These are phyloP conservation scores for Coniochaeta sp. DNA, from an alignment of 2,329 filamentous ascomycete genomes.

Conservation along the genomic window DNA sequence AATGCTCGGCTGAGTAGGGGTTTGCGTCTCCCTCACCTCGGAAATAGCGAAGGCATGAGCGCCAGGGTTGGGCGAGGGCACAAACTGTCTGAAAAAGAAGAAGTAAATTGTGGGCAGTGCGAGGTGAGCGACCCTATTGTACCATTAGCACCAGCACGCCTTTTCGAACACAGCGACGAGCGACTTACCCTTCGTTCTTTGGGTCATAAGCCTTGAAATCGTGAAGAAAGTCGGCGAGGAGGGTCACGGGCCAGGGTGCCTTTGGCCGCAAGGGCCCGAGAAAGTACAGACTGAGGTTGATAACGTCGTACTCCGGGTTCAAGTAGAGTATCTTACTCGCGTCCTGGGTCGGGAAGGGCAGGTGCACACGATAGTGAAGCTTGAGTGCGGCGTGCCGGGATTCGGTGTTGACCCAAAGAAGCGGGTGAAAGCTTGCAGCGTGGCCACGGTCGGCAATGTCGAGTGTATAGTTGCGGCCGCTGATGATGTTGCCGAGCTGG, in stretches of 20 bases:
- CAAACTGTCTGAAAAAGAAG: not conserved
- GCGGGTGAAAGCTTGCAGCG: not conserved
- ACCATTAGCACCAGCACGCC: too few relatives aligned
- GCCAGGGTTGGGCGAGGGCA: too few relatives aligned
- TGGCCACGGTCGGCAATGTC: not conserved
- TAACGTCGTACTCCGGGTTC: conserved; percentile 8
- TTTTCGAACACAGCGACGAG: too few relatives aligned
- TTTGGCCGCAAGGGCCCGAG: not conserved
- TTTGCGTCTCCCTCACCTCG: too few relatives aligned
- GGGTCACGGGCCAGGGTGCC: not conserved
- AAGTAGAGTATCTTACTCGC: conserved; percentile 4
- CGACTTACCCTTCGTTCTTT: conserved; percentile 8
- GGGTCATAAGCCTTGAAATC: conserved; percentile 10
- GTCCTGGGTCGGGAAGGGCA: not conserved
- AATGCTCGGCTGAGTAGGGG: too few relatives aligned
- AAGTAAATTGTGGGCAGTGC: too few relatives aligned
- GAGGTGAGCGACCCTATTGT: too few relatives aligned
- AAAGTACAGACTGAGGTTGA: not conserved
- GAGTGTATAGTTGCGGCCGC: not conserved
- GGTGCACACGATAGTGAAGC: conserved; percentile 4
- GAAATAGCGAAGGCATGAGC: too few relatives aligned
- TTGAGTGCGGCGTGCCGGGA: not conserved
- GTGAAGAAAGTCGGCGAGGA: conserved; percentile 8
- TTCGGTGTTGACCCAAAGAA: not conserved
- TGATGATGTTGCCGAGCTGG: not conserved